Base-by-base conservation (phyloP, 352 stramenopile genomes). In the Phytophthora aleatoria region DNA sequence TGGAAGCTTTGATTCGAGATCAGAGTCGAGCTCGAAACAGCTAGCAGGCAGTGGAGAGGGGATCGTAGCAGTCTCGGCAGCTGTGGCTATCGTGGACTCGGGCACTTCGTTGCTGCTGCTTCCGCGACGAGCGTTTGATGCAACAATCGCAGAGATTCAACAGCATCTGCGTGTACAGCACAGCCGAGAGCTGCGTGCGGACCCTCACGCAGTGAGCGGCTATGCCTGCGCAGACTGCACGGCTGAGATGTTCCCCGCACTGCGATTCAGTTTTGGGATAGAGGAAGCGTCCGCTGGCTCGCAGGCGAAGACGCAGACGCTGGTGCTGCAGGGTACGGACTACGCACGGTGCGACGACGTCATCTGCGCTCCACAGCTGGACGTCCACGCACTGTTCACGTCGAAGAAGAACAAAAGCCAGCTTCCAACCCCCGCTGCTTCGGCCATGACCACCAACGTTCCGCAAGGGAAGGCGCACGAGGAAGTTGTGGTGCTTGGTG, bases 81-180 rank as follows among this genome's bases (percentile, higher is more conserved):
- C 44, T 16, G 68, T 81, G 10, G 80, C 73, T 10, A 86, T 91
- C 30, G 69, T 91, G 27, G 83, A 91, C 66, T 90, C 80, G 2
- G 83, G 83, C 38, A 91, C 83, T 1, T 91, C 83, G 41, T 64
- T 90, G 20, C 44, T 91, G 8, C 50, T 91, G 67, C 73, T 91
- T 5, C 80, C 80, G 10, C 53, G 58, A 42, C 60, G 48, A 0
- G 67, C 79, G 0, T 90, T 89, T 60, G 73, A 79, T 24, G 43
- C 39, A 5, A 76, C 73, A 12, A 74, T 91, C 16, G 33, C 43
- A 0, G 53, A 61, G 36, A 78, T 91, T 28, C 66, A 63, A 15
- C 65, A 61, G 5, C 73, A 87, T 45, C 60, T 91, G 5, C 55
- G 50, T 13, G 36, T 41, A 16, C 41, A 57, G 2, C 59, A 78